Base-by-base conservation (phyloP, 176 grass and related monocot genomes). In the Rhynchospora breviuscula region DNA sequence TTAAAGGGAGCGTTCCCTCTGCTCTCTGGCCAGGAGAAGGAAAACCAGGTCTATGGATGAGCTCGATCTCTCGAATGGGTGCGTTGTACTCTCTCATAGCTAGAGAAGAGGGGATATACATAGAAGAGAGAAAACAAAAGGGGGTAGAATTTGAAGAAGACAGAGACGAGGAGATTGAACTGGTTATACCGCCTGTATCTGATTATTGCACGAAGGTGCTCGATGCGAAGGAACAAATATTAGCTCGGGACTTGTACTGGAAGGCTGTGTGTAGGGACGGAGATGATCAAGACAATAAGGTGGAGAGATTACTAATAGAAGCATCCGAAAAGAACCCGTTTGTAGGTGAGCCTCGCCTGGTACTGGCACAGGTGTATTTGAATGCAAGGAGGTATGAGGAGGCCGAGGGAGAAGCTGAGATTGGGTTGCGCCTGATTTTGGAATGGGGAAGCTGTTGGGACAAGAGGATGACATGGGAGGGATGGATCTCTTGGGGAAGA, bases 401-500 rank as follows among this genome's bases (percentile, higher is more conserved):
- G 56, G 94, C 94, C 0, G 67, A 84, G 82, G 19, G 46, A 67
- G 72, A 90, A 53, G 89, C 81, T 0, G 94, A 92, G 74, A 83
- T 18, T 44, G 91, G 94, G 10, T 75, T 97, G 14, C 83, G 62
- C 45, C 64, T 94, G 88, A 17, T 92, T 52, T 81, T 97, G 83
- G 90, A 90, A 33, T 97, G 94, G 94, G 94, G 94, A 33, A 89
- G 85, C 72, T 86, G 88, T 75, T 94, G 94, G 94, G 94, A 92
- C 83, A 94, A 90, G 87, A 89, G 91, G 63, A 92, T 97, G 94
- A 78, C 82, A 12, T 97, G 91, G 94, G 94, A 94, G 15, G 86
- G 45, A 1, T 97, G 94, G 94, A 91, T 92, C 31, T 85, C 94
- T 0, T 97, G 89, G 91, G 94, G 91, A 22, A 90, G 94, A 51